Evolutionary conservation across 176 grass and related monocot genomes (phyloP), one percentile per base, ranked within the genome.

Genomic region (Saccharum spontaneum): DNA sequence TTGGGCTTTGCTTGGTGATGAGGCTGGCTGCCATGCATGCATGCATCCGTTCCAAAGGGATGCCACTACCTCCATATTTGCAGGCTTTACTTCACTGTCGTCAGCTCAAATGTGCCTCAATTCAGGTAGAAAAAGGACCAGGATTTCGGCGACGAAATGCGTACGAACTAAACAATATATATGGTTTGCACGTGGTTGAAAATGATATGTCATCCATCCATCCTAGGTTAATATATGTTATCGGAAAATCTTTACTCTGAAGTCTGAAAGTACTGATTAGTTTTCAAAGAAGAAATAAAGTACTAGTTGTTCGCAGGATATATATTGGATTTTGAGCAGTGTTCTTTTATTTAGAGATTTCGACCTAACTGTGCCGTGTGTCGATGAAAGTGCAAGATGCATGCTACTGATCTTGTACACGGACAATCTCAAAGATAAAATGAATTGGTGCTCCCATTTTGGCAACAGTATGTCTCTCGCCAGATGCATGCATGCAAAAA

Each of bases 11-110:
- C 17, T 23, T 77, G 26, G 17, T 71, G 22, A 59, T 44, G 68
- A 41, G 80, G 12, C 63, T 87, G 50, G 17, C 89, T 90, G 1
- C 60, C n/a, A 26, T 79, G 48, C 67, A 59, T 44, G 5, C 15
- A 22, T 22, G 18, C 54, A n/a, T n/a, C 20, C 55, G 2, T n/a
- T 59, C 74, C 88, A 79, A 90, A 90, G 57, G 6, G 41, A 83
- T 67, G 83, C 64, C 88, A 86, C 65, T 82, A 72, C 13, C 83
- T 86, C 67, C 88, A 79, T 59, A 46, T 83, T 75, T 38, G 46
- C 50, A 75, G 84, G 84, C 89, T 87, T 90, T 79, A 48, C 39
- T 60, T 22, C 80, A 82, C 71, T 33, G 37, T 90, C 83, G 52
- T 55, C 40, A 8, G 44, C 77, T 76, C 40, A 12, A 71, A 82